phyloP scores from a whole-genome alignment of 148 eudicot genomes.

The Drosera capensis region DNA sequence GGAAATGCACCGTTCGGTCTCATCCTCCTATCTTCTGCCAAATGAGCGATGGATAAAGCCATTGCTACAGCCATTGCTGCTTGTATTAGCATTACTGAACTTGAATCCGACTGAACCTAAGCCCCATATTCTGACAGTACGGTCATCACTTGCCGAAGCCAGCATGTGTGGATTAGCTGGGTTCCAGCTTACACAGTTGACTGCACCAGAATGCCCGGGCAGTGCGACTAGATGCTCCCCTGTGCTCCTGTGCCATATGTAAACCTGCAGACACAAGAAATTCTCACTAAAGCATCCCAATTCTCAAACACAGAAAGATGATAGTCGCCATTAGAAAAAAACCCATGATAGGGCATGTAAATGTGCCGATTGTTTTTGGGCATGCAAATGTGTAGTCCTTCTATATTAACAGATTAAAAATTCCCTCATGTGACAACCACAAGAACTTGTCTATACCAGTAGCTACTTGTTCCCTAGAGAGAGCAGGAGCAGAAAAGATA shows the following conservation, averaged over 20 bases:
- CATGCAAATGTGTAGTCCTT: too few species aligned
- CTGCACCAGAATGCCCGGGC: constrained; percentile 72
- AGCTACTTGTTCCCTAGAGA: neutral
- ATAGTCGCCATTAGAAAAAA: neutral
- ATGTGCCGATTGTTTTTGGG: too few species aligned
- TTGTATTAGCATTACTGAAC: constrained; percentile 11
- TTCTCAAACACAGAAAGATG: neutral
- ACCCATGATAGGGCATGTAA: neutral
- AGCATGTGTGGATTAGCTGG: constrained; percentile 68
- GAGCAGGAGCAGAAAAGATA: neutral
- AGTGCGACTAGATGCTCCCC: constrained; percentile 49
- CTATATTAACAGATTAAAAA: neutral
- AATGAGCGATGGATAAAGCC: constrained; percentile 26
- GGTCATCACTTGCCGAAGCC: constrained; percentile 89
- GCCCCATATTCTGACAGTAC: constrained; percentile 81
- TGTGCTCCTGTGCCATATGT: constrained; percentile 72
- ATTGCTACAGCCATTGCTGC: constrained; percentile 6
- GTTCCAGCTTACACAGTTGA: constrained; percentile 84
- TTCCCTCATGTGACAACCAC: too few species aligned
- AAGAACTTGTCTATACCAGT: too few species aligned
- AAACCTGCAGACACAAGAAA: constrained; percentile 39
- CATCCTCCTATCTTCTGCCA: constrained; percentile 30
- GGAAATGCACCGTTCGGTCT: too few species aligned
- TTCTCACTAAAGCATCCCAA: neutral
- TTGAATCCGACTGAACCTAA: constrained; percentile 16